Evolutionary conservation across 2,329 filamentous ascomycete genomes (phyloP), one percentile per base, ranked within the genome.

Genomic region (Diaporthe sp.): DNA sequence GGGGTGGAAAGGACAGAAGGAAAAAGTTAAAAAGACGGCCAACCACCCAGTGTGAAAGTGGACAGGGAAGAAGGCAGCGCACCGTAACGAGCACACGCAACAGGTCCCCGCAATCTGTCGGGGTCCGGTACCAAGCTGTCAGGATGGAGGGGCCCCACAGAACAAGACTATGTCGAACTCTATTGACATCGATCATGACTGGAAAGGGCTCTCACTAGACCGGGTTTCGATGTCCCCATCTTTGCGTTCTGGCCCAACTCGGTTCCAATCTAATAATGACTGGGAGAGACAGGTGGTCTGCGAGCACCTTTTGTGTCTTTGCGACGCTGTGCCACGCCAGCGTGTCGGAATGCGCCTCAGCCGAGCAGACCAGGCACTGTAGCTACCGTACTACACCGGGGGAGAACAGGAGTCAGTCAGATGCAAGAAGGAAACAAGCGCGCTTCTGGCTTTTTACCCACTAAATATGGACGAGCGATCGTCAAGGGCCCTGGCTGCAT

Each of bases 401-500:
- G 37, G 37, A 39, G 55, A 15, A 62, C 59, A 44, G 37, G 59
- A 46, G 59, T 37, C 15, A 31, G 59, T 46, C 61, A 51, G 44
- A 49, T 67, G 61, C 61, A 49, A 51, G n/a, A 7, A 44, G 44
- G 25, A 51, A 19, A 67, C 61, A 37, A n/a, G 61, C 44, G 44
- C 19, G 44, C 39, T 49, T 25, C 39, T 65, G 59, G 59, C 59
- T 49, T 51, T 55, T 55, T 69, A 69, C 65, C 65, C 65, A 69
- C 65, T 69, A 69, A 69, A 69, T 39, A 42, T 69, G 49, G 46
- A 53, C 51, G 31, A 13, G 65, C 34, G 65, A 69, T 69, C 65
- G n/a, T 42, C 65, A 53, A 55, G 65, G 65, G 28, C 65, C 65
- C 65, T 69, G 34, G 62, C 62, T 53, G 62, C 62, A 68, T 53